Percentiles rank a stretch among this genome's conserved stretches.
Evolutionary conservation across 805 yeast genomes (phyloP).

Genomic region (Barnettozyma populi): DNA sequence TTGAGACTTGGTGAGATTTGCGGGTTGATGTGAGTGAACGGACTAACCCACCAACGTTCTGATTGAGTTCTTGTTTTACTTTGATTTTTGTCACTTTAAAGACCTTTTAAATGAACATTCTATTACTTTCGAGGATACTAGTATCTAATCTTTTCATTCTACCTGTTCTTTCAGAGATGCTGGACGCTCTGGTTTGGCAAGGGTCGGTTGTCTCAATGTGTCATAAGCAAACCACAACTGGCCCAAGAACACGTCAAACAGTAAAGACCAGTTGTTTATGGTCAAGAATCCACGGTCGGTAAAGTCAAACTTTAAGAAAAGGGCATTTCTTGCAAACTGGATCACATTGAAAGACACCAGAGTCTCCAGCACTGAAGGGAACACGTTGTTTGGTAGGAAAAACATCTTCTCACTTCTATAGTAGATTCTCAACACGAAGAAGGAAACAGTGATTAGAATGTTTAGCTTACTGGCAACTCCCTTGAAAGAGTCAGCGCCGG

Average conservation of each 20-base stretch:
- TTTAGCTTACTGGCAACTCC: conserved; percentile 26
- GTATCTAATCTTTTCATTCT: not conserved
- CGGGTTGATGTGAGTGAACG: conserved; percentile 1
- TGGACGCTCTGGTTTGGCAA: conserved; percentile 1
- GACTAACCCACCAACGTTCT: no score
- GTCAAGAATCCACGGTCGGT: conserved; percentile 5
- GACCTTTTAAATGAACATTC: not conserved
- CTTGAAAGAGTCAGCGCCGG: conserved; percentile 73
- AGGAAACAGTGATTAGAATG: not conserved
- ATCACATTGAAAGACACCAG: conserved; percentile 38
- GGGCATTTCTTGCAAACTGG: conserved; percentile 1
- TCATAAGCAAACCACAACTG: conserved; percentile 1
- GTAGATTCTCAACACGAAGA: conserved; percentile 36
- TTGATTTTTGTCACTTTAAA: not conserved
- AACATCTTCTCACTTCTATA: conserved; percentile 51
- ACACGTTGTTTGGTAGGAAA: conserved; percentile 49
- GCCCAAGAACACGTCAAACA: conserved; percentile 1
- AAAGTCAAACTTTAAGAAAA: conserved; percentile 4
- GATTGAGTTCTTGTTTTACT: not conserved
- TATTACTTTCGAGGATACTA: not conserved
- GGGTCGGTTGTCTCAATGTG: not conserved
- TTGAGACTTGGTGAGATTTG: conserved; percentile 13
- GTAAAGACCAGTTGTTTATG: conserved; percentile 5
- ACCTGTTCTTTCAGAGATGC: not conserved
- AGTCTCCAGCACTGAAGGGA: conserved; percentile 55